phyloP scores from a whole-genome alignment of 495 filamentous ascomycete genomes.

The Xanthoparmelia taractica region DNA sequence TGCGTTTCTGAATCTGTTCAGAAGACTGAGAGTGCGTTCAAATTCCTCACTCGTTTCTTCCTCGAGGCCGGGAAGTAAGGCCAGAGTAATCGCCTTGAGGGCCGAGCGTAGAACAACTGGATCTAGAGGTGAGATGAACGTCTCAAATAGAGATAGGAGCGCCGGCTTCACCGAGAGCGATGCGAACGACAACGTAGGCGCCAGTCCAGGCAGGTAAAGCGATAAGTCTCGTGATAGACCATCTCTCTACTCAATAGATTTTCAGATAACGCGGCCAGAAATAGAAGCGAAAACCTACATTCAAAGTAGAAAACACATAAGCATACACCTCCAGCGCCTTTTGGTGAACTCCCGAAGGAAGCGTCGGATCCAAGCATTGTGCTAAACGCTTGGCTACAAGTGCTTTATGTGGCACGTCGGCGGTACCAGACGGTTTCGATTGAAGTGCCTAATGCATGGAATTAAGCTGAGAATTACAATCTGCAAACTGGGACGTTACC shows the following conservation, averaged over 20 bases:
- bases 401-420: conserved; percentile 72
- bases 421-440: conserved; percentile 63
- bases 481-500: conserved; percentile 24
- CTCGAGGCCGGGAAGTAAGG: conserved; percentile 82
- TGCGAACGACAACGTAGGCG: conserved; percentile 82
- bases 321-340: conserved; percentile 91
- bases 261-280: not conserved
- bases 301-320: conserved; percentile 74
- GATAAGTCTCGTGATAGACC: conserved; percentile 71
- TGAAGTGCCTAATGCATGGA: conserved; percentile 54
- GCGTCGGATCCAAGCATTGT: conserved; percentile 85
- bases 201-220: conserved; percentile 82
- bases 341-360: conserved; percentile 97
- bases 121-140: conserved; percentile 64
- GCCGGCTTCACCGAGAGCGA: conserved; percentile 79
- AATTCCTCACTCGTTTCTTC: conserved; percentile 97
- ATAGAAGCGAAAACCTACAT: conserved; percentile 26
- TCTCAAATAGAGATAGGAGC: conserved; percentile 77
- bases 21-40: conserved; percentile 69
- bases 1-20: conserved; percentile 68
- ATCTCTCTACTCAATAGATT: conserved; percentile 42
- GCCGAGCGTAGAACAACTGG: conserved; percentile 67
- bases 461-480: not conserved
- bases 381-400: conserved; percentile 83
- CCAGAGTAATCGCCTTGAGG: conserved; percentile 77